Percentiles rank a stretch among this genome's conserved stretches.
phyloP scores from a whole-genome alignment of 768 basidiomycete species.

The Grammothele lineata region DNA sequence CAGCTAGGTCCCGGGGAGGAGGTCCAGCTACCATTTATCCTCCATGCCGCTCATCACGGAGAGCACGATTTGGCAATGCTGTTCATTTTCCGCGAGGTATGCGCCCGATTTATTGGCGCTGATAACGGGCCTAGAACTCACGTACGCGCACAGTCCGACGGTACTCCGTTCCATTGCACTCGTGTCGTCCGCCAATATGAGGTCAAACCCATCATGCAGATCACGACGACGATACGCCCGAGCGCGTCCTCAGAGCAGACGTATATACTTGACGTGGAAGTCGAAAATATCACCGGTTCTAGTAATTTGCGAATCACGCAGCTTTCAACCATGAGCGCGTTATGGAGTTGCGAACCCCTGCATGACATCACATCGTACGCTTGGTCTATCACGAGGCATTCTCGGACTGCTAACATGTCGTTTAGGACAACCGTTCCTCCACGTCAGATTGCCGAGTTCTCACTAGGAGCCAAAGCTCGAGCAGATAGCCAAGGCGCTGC shows the following conservation, averaged over 20 bases:
- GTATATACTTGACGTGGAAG: constrained; percentile 52
- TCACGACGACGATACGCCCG: constrained; percentile 49
- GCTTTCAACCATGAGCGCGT: constrained; percentile 61
- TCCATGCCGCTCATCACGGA: constrained; percentile 48
- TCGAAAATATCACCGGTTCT: constrained; percentile 47
- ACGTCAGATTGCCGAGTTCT: constrained; percentile 42
- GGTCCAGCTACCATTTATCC: constrained; percentile 45
- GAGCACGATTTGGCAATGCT: constrained; percentile 53
- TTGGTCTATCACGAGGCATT: background rate
- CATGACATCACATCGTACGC: constrained; percentile 41
- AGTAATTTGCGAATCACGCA: constrained; percentile 47
- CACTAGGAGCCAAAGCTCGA: constrained; percentile 40
- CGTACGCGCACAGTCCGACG: constrained; percentile 20
- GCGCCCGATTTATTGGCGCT: constrained; percentile 2
- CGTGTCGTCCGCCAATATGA: constrained; percentile 52
- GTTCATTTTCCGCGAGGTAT: constrained; percentile 64
- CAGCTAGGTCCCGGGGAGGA: constrained; percentile 44
- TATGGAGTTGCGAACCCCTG: constrained; percentile 55
- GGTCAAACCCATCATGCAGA: constrained; percentile 54
- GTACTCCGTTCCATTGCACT: constrained; percentile 52
- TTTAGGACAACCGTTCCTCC: constrained; percentile 42
- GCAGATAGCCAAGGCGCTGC: constrained; percentile 31
- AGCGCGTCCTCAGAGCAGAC: constrained; percentile 41
- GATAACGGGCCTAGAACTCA: background rate
- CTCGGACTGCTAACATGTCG: too few relatives aligned